Evolutionary conservation across 2,329 filamentous ascomycete species (phyloP), one percentile per base, ranked within the genome.

Genomic region (Ceratocystis destructans): DNA sequence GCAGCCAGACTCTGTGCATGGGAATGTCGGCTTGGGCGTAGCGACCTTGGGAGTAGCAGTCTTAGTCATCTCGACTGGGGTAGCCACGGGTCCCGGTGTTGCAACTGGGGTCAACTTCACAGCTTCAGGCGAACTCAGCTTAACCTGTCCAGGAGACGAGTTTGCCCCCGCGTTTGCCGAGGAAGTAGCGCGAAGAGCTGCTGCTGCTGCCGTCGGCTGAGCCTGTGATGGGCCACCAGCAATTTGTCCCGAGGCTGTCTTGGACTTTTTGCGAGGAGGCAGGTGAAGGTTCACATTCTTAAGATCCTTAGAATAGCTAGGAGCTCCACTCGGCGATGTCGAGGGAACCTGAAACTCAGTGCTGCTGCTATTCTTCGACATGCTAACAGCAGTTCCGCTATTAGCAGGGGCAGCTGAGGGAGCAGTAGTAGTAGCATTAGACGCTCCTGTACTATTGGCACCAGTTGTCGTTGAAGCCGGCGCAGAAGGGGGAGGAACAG

Each of bases 271-370:
- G 15, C 78, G 75, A 3, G 80, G 76, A 4, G 84, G 84, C 25
- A 85, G 74, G 64, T 82, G 79, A 46, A 87, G 75, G 64, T 82
- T 80, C 45, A 83, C 82, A 41, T 85, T 74, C 63, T 79, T 76
- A 59, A 80, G 79, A 17, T 68, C 63, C 45, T 65, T 65, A 8
- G 66, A 37, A 69, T 84, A 85, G 5, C 76, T 78, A 1, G 84
- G 84, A 66, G 82, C 80, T 12, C 83, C 84, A 69, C 84, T 81
- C 41, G 84, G 84, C 5, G 84, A 85, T 7, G 78, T 75, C 20
- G 78, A 80, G 20, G 66, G 66, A 10, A 64, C 62, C 12, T 61
- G 41, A 33, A 64, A 67, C n/a, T 17, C 61, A 7, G 61, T 48
- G 44, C 22, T 48, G 22, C 37, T 33, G 44, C 17, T 25, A 44